Conservation (phyloP, 306 rosid species). For the Glycine soja region DNA sequence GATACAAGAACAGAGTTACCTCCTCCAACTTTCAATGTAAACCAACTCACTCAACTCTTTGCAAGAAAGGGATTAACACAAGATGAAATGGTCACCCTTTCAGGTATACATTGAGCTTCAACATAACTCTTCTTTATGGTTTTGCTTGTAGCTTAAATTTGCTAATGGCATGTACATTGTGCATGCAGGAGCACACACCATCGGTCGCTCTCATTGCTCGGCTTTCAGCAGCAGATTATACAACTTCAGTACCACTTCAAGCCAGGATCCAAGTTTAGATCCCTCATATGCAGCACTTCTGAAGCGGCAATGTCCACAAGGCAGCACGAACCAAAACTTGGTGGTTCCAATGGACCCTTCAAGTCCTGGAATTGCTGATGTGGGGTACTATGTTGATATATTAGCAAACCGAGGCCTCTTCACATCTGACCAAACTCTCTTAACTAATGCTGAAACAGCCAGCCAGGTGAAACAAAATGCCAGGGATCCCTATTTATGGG, state of each 20-base stretch:
- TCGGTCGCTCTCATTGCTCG: slow-evolving; percentile 76
- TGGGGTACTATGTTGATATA: slow-evolving; percentile 54
- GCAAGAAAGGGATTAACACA: slow-evolving; percentile 73
- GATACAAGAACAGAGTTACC: slow-evolving; percentile 67
- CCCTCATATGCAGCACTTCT: slow-evolving; percentile 53
- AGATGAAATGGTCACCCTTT: slow-evolving; percentile 81
- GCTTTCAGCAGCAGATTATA: slow-evolving; percentile 65
- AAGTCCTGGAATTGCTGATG: slow-evolving; percentile 56
- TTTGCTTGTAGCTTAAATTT: slow-evolving; percentile 10
- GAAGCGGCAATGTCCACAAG: slow-evolving; percentile 70
- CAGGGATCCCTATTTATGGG: slow-evolving; percentile 54
- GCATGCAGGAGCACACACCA: slow-evolving; percentile 72
- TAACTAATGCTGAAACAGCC: slow-evolving; percentile 54
- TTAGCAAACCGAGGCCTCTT: slow-evolving; percentile 65
- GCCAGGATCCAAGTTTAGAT: slow-evolving; percentile 74
- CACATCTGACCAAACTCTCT: slow-evolving; percentile 72
- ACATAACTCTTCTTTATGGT: background rate
- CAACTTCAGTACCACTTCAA: slow-evolving; percentile 64
- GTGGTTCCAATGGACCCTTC: slow-evolving; percentile 73
- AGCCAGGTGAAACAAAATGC: slow-evolving; percentile 62
- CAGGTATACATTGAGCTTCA: slow-evolving; percentile 53
- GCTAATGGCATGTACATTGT: slow-evolving; percentile 1
- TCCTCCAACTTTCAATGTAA: slow-evolving; percentile 61
- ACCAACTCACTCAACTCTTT: slow-evolving; percentile 67
- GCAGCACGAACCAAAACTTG: slow-evolving; percentile 53